These are phyloP conservation scores for Mucor sp. DNA, from an alignment of 371 early-diverging fungal species.

Conservation along the genomic window DNA sequence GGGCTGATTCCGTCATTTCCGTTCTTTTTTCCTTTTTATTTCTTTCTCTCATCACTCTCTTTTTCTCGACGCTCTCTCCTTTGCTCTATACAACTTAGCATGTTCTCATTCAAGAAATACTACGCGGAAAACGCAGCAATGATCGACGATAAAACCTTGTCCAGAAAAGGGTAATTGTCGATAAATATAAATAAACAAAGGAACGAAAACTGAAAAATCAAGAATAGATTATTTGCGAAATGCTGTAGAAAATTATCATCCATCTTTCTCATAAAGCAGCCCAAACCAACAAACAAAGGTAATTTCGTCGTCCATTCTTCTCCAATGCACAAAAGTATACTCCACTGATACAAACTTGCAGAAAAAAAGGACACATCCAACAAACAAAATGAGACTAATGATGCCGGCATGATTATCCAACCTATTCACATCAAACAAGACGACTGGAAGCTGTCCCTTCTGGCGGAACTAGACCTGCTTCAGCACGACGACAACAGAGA, in stretches of 20 bases:
- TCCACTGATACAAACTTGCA: background rate
- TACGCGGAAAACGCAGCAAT: background rate
- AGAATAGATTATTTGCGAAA: background rate
- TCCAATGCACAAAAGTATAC: background rate
- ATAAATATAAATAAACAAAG: conserved; percentile 2
- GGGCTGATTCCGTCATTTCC: conserved; percentile 15
- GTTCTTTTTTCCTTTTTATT: background rate
- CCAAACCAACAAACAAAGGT: background rate
- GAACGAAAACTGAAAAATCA: background rate
- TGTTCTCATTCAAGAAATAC: background rate
- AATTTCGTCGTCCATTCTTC: background rate
- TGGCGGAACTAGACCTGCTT: background rate
- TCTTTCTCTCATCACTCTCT: background rate
- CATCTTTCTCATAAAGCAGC: background rate
- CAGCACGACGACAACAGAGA: background rate
- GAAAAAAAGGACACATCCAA: background rate
- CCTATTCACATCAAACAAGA: background rate
- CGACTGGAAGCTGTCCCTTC: background rate
- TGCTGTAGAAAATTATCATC: background rate
- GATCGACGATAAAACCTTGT: conserved; percentile 8
- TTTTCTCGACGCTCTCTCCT: background rate
- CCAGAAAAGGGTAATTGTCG: conserved; percentile 10
- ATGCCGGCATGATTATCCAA: background rate
- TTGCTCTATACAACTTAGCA: background rate
- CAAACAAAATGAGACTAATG: background rate